These are phyloP conservation scores for Trichoderma sp. DNA, from an alignment of 2,329 filamentous ascomycete genomes.

Conservation along the genomic window DNA sequence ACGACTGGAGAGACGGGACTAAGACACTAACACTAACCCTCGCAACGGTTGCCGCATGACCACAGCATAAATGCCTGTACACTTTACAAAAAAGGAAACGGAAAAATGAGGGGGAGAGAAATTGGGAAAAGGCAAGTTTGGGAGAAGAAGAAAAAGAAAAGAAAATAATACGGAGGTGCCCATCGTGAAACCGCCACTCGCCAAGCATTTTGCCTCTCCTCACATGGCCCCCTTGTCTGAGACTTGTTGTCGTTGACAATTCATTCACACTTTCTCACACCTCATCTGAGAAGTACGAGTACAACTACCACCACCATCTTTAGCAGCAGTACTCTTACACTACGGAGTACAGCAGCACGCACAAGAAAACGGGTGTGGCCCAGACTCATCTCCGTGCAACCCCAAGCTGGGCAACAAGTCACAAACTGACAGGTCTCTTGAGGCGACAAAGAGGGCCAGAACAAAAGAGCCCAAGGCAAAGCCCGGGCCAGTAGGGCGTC, in stretches of 20 bases:
- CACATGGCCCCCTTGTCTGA: not conserved
- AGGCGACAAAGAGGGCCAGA: not conserved
- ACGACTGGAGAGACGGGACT: not conserved
- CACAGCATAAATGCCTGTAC: not conserved
- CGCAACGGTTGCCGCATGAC: not conserved
- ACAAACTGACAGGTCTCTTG: slow-evolving; percentile 11
- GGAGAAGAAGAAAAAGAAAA: not conserved
- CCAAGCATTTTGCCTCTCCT: not conserved
- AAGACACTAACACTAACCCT: not conserved
- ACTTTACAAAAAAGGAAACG: not conserved
- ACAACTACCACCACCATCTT: not conserved
- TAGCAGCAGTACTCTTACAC: not conserved
- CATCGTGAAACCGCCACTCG: slow-evolving; percentile 13
- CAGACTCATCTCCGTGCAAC: not conserved
- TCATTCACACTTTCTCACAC: not conserved
- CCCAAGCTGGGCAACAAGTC: not conserved
- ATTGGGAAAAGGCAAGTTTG: not conserved
- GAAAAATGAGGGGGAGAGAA: not conserved
- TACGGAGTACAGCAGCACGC: not conserved
- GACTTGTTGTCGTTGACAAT: not conserved
- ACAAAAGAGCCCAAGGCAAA: not conserved
- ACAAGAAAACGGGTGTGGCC: not conserved
- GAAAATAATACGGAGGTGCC: not conserved
- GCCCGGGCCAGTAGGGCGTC: not conserved
- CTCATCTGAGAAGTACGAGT: not conserved